These are phyloP conservation scores for Rhizopogon vinicolor DNA, from an alignment of 768 basidiomycete genomes.

Conservation along the genomic window DNA sequence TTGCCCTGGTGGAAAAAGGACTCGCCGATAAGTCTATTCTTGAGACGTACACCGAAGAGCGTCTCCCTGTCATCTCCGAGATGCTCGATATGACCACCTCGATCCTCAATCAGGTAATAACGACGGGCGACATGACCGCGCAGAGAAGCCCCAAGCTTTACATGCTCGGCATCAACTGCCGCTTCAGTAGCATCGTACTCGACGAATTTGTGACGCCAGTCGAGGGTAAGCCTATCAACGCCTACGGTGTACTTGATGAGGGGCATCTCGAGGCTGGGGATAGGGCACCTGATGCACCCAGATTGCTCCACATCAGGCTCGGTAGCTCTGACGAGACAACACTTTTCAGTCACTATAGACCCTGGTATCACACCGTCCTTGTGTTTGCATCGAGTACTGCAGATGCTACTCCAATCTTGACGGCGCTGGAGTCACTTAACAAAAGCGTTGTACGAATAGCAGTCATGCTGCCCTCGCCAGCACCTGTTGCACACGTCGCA, in stretches of 20 bases:
- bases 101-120: conserved; percentile 3
- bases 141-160: conserved; percentile 5
- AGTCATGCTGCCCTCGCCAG: conserved; percentile 10
- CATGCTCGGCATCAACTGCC: conserved; percentile 31
- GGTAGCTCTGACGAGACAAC: conserved; percentile 4
- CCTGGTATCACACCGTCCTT: conserved; percentile 23
- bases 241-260: conserved; percentile 17
- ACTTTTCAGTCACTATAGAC: conserved; percentile 21
- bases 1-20: conserved; percentile 36
- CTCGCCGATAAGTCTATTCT: conserved; percentile 32
- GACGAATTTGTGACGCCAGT: conserved; percentile 26
- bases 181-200: conserved; percentile 29
- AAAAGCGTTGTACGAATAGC: conserved; percentile 2
- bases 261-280: conserved; percentile 35
- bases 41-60: conserved; percentile 38
- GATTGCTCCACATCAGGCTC: conserved; percentile 15
- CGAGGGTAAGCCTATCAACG: neutral
- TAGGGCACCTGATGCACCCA: conserved; percentile 39
- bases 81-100: conserved; percentile 38
- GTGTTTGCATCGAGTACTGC: conserved; percentile 16
- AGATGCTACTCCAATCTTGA: conserved; percentile 6
- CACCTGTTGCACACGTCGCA: neutral
- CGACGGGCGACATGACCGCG: neutral
- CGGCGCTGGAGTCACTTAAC: conserved; percentile 2
- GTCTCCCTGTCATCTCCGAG: conserved; percentile 40